Conservation (phyloP, 2,329 filamentous ascomycete species). For the Zasmidium citrigriseum region DNA sequence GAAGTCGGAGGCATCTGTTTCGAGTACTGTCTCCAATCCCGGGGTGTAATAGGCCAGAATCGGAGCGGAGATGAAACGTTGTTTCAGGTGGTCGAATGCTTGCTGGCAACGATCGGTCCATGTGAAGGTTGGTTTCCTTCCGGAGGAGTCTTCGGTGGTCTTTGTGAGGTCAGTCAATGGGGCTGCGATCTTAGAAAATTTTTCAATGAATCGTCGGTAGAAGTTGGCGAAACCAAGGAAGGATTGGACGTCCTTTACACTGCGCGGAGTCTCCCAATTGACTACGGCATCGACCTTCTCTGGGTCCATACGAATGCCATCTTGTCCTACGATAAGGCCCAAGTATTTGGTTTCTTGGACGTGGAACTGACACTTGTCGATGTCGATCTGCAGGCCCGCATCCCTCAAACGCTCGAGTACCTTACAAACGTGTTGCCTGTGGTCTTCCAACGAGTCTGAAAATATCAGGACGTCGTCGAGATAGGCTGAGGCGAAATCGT, state of each 20-base stretch:
- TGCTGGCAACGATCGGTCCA: not conserved
- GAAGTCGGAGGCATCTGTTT: not conserved
- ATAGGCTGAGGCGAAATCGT: conserved; percentile 26
- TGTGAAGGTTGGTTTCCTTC: not conserved
- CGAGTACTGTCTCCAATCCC: not conserved
- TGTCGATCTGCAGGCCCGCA: conserved; percentile 14
- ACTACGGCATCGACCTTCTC: conserved; percentile 5
- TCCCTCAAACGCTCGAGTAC: conserved; percentile 28
- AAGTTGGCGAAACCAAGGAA: conserved; percentile 11
- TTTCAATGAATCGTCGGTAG: not conserved
- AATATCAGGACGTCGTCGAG: conserved; percentile 34
- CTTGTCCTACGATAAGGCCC: conserved; percentile 26
- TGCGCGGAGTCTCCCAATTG: not conserved
- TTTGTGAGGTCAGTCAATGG: not conserved
- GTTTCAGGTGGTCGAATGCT: conserved; percentile 3
- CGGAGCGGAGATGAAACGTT: not conserved
- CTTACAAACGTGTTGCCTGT: conserved; percentile 27
- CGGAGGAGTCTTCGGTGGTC: not conserved
- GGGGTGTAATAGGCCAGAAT: not conserved
- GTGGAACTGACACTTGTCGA: conserved; percentile 10
- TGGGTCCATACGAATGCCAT: conserved; percentile 24
- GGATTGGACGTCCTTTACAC: conserved; percentile 4
- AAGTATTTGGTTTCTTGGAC: conserved; percentile 32
- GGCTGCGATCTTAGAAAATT: not conserved
- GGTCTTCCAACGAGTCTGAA: conserved; percentile 25